Evolutionary conservation across 2,329 filamentous ascomycete genomes (phyloP).

Genomic region (Cercospora zeae-maydis): DNA sequence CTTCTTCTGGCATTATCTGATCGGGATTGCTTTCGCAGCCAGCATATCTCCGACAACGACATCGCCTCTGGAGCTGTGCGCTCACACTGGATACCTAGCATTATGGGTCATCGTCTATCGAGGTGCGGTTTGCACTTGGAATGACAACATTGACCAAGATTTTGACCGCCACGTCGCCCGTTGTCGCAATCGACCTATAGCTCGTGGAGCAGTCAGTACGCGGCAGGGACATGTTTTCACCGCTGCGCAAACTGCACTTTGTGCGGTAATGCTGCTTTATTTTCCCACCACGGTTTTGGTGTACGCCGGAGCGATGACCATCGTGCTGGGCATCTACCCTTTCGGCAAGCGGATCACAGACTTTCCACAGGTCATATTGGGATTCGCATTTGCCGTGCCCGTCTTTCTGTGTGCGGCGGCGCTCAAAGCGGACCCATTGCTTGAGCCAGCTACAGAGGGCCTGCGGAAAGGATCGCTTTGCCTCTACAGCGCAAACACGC

Average conservation of each 20-base stretch:
- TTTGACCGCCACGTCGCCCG: constrained; percentile 13
- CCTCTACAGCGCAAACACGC: constrained; percentile 10
- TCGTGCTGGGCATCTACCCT: constrained; percentile 13
- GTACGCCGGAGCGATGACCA: constrained; percentile 9
- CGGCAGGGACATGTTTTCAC: constrained; percentile 14
- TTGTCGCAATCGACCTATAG: constrained; percentile 14
- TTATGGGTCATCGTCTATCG: constrained; percentile 14
- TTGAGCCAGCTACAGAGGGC: background rate
- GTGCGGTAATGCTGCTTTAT: constrained; percentile 3
- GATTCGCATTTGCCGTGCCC: constrained; percentile 16
- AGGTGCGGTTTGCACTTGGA: constrained; percentile 16
- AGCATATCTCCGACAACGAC: constrained; percentile 3
- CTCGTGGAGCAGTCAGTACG: constrained; percentile 15
- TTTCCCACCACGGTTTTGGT: background rate
- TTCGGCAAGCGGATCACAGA: constrained; percentile 17
- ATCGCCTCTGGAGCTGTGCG: background rate
- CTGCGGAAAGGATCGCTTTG: constrained; percentile 2
- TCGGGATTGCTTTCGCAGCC: constrained; percentile 14
- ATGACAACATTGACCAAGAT: constrained; percentile 19
- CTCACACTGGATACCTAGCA: constrained; percentile 3
- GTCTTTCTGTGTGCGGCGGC: constrained; percentile 16
- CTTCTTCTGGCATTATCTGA: constrained; percentile 18
- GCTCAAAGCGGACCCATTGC: constrained; percentile 9
- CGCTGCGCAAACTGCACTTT: constrained; percentile 5
- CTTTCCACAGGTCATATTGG: constrained; percentile 17